Evolutionary conservation across 2,329 filamentous ascomycete genomes (phyloP).

Genomic region (Fusarium hostae): DNA sequence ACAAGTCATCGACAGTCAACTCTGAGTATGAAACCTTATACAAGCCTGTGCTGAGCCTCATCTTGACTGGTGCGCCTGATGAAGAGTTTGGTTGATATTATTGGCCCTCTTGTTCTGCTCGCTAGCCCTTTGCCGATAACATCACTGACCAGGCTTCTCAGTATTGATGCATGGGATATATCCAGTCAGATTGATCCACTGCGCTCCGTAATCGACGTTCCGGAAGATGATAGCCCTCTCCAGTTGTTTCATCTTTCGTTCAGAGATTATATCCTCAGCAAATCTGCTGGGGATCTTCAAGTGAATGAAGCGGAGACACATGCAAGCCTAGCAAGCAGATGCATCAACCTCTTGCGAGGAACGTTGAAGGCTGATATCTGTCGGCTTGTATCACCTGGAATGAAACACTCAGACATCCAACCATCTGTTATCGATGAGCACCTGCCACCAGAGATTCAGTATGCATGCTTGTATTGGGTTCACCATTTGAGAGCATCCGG

Average conservation of each 20-base stretch:
- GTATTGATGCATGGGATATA: neutral
- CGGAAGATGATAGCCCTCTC: neutral
- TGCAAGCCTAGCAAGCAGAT: slow-evolving; percentile 10
- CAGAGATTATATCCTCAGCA: slow-evolving; percentile 50
- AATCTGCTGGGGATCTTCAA: slow-evolving; percentile 1
- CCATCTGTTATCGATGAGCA: fast-evolving
- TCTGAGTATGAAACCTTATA: neutral
- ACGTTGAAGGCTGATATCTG: slow-evolving; percentile 53
- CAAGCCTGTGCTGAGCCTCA: neutral
- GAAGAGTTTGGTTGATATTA: neutral
- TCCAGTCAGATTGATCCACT: neutral
- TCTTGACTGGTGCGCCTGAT: neutral
- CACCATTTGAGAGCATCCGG: slow-evolving; percentile 45
- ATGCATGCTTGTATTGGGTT: slow-evolving; percentile 45
- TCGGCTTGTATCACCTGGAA: slow-evolving; percentile 20
- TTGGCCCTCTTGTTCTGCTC: slow-evolving; percentile 43
- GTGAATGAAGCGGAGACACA: slow-evolving; percentile 45
- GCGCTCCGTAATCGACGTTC: neutral
- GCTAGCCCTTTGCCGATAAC: slow-evolving; percentile 21
- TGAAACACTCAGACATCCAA: fast-evolving
- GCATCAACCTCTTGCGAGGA: slow-evolving; percentile 40
- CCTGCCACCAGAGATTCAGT: neutral
- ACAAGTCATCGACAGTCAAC: neutral
- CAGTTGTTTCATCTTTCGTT: slow-evolving; percentile 51
- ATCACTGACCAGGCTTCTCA: slow-evolving; percentile 24